Conservation (phyloP, 768 basidiomycete species). For the Lentinula lateritia region DNA sequence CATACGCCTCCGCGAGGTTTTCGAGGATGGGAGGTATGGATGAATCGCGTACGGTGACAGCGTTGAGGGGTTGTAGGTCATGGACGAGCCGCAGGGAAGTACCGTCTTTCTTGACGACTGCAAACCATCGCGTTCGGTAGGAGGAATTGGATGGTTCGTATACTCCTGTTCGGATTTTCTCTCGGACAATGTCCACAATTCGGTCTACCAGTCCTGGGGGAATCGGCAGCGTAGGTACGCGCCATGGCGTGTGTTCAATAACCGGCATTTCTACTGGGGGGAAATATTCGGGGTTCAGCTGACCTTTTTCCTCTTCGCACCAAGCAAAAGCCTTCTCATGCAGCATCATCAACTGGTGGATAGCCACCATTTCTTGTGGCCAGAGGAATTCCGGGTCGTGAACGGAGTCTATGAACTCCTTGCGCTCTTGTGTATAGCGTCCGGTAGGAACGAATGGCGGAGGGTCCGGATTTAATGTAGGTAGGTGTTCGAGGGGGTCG, state of each 20-base stretch:
- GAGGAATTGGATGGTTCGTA: neutral
- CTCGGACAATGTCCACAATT: conserved; percentile 10
- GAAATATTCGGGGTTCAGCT: neutral
- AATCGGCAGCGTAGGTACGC: conserved; percentile 7
- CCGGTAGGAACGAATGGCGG: neutral
- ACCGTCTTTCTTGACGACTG: conserved; percentile 13
- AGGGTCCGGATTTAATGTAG: neutral
- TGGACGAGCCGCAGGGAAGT: conserved; percentile 17
- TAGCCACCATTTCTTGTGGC: neutral
- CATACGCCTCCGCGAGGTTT: conserved; percentile 10
- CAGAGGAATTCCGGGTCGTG: neutral
- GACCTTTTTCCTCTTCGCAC: neutral
- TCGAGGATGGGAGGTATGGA: conserved; percentile 13
- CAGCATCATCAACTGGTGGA: neutral
- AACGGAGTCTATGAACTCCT: neutral
- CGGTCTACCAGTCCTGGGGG: conserved; percentile 12
- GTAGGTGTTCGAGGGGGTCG: too few relatives aligned
- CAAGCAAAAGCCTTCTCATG: neutral
- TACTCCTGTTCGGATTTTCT: conserved; percentile 7
- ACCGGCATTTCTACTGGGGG: neutral
- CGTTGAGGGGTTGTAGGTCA: conserved; percentile 21
- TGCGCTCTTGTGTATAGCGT: neutral
- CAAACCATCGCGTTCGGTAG: conserved; percentile 4
- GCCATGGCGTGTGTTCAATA: neutral
- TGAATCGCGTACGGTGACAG: conserved; percentile 15